Evolutionary conservation across 164 flowering plant species (phyloP), one percentile per base, ranked within the genome.

Genomic region (Taxillus chinensis): DNA sequence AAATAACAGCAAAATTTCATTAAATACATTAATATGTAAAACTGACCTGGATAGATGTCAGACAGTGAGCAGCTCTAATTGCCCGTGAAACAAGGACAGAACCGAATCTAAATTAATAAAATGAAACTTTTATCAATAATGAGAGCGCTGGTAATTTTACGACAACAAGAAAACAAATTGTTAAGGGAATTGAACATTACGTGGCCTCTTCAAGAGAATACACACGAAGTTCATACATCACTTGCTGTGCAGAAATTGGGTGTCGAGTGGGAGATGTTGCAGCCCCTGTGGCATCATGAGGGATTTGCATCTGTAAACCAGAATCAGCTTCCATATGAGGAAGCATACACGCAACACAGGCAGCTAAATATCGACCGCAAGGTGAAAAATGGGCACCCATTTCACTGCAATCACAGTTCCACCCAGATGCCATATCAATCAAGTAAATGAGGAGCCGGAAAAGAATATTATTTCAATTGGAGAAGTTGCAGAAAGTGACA

Each of bases 321-420:
- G 85, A 71, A 71, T 91, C 99, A 71, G 79, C 77, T 79, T 95
- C 99, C 66, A 70, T 41, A 63, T 77, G 81, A 59, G 98, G 96
- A 59, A 83, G 77, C 73, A 86, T 66, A 64, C 99, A 95, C 58
- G 98, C 95, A 56, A 95, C 99, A 85, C 99, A 91, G 3, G 90
- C 99, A 10, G 98, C 99, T 74, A 95, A 81, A 79, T 76, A 95
- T 77, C 87, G 87, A 54, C 99, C 99, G 76, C 99, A 95, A 7
- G 99, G 99, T 8, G 99, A 95, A 82, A 95, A 91, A 76, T 95
- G 99, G 49, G 99, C 96, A 62, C 99, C 99, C 99, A 95, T 95
- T 78, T 95, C 99, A 82, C 99, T 95, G 90, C 70, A 75, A 65
- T 11, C 51, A 48, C 4, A 11, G 4, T 7, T 3, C 9, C 51